phyloP scores from a whole-genome alignment of 2,329 filamentous ascomycete genomes.

The Pseudogymnoascus verrucosus region DNA sequence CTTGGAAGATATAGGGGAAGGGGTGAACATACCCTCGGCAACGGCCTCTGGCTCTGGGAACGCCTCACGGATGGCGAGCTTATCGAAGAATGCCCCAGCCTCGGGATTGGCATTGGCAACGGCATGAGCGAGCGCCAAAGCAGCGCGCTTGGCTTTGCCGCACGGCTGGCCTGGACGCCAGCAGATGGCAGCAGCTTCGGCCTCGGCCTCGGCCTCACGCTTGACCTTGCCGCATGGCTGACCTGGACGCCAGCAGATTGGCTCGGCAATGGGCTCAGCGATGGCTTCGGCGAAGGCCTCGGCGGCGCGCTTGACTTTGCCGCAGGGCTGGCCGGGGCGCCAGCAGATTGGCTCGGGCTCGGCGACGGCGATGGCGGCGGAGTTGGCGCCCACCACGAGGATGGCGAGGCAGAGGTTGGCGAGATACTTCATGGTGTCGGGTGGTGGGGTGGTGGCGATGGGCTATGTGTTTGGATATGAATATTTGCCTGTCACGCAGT shows the following conservation, averaged over 20 bases:
- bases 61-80: not conserved
- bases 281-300: conserved; percentile 24
- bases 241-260: conserved; percentile 33
- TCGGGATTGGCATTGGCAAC: conserved; percentile 14
- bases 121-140: conserved; percentile 30
- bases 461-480: conserved; percentile 13
- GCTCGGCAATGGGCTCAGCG: conserved; percentile 16
- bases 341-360: conserved; percentile 20
- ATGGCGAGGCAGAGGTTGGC: conserved; percentile 33
- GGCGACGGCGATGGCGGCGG: conserved; percentile 23
- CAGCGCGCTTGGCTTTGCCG: conserved; percentile 36
- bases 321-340: conserved; percentile 23
- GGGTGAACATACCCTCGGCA: not conserved
- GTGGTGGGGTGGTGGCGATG: conserved; percentile 9
- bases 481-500: conserved; percentile 12
- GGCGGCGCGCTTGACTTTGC: conserved; percentile 28
- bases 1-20: conserved; percentile 3
- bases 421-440: conserved; percentile 40
- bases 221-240: conserved; percentile 37
- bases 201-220: conserved; percentile 19
- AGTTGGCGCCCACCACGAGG: conserved; percentile 31
- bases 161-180: conserved; percentile 34
- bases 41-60: conserved; percentile 22
- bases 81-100: conserved; percentile 10
- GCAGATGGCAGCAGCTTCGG: conserved; percentile 26